These are phyloP conservation scores for Puya raimondii DNA, from an alignment of 176 grass and related monocot genomes.

Conservation along the genomic window DNA sequence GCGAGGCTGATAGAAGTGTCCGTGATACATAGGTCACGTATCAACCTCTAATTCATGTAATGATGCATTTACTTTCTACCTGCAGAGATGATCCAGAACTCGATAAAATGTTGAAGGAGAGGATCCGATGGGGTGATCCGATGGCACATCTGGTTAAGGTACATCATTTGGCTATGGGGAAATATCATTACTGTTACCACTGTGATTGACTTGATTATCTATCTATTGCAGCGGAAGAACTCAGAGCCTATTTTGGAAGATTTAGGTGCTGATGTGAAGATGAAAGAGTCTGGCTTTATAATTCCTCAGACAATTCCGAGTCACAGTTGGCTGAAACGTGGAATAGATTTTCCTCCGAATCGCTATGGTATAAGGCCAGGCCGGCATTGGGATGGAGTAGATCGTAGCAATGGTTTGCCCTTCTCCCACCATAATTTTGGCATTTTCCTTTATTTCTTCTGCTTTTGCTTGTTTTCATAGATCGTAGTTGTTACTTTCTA, in stretches of 20 bases:
- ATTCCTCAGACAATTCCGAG: constrained; percentile 76
- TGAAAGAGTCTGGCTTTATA: constrained; percentile 97
- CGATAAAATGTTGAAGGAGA: constrained; percentile 72
- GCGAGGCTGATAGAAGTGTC: too few relatives aligned
- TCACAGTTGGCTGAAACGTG: constrained; percentile 89
- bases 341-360: constrained; percentile 79
- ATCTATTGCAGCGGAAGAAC: constrained; percentile 41
- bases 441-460: constrained; percentile 4
- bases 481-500: neutral
- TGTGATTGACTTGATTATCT: constrained; percentile 15
- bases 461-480: neutral
- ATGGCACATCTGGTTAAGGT: constrained; percentile 96
- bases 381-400: constrained; percentile 92
- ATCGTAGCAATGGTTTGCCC: constrained; percentile 70
- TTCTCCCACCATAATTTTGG: constrained; percentile 5
- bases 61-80: constrained; percentile 4
- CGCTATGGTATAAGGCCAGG: constrained; percentile 82
- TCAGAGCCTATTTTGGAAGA: constrained; percentile 47
- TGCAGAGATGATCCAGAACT: constrained; percentile 89
- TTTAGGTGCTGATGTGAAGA: constrained; percentile 78
- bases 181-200: constrained; percentile 1
- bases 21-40: too few relatives aligned
- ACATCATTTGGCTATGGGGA: constrained; percentile 1
- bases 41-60: neutral
- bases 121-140: constrained; percentile 87